Base-by-base conservation (phyloP, 78 protist species). In the Creolimax fragrantissima region DNA sequence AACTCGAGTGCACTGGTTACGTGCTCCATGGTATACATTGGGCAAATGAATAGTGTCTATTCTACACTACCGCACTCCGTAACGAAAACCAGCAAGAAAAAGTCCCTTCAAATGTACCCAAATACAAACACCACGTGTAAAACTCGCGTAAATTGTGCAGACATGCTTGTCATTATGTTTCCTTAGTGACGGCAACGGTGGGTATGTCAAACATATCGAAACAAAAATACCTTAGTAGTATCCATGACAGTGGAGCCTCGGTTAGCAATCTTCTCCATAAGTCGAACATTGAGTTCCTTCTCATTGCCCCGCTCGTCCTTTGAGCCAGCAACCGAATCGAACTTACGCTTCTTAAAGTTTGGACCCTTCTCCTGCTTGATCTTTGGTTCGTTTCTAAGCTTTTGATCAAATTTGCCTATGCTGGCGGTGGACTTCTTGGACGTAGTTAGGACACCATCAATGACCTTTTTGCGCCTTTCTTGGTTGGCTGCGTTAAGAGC, bases 331-430 rank as follows among this genome's bases (percentile, higher is more conserved):
- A 83, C 7, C 44, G 86, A 24, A 6, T 11, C 7, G 35, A 35
- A 83, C 7, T 83, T 6, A 6, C 86, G 7, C 7, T 83, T 83
- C 2, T 83, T 83, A 24, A 32, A 58, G 74, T 58, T 58, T 6
- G 5, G 44, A 36, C 37, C 35, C 42, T 24, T 83, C 5, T 35
- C 86, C 37, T 41, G 44, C 7, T 83, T 83, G 86, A 83, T 6
- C 86, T 83, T 83, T 36, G 86, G 86, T 41, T 83, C 86, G 86
- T 83, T 83, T 24, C 37, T 83, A 24, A 83, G 86, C 86, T 83
- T 6, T 24, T 11, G 41, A 24, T 83, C 86, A 11, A 83, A 83
- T 11, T 24, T 6, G 42, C 86, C 86, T 0, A 83, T 11, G 5
- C 42, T 35, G 44, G 86, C 86, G 7, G 86, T 83, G 44, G 86